A percentile compares a stretch with the other conserved stretches of the same genome.
phyloP scores from a whole-genome alignment of 495 filamentous ascomycete species.

The Xylaria intraflava region DNA sequence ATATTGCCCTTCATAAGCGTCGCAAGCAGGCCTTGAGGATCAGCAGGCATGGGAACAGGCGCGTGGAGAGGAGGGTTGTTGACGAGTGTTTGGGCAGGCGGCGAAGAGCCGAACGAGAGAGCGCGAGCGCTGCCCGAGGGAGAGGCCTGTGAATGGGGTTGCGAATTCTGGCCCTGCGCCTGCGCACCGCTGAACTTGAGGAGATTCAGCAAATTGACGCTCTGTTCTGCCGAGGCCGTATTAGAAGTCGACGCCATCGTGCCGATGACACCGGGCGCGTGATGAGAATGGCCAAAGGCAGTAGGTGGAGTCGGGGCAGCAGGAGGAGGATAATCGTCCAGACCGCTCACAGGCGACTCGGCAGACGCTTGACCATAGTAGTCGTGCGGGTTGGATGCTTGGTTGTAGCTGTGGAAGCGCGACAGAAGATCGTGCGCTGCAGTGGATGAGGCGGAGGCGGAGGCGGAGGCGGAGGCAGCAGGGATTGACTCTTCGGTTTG shows the following conservation, averaged over 20 bases:
- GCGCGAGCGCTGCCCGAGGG: slow-evolving; percentile 11
- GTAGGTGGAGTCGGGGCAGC: slow-evolving; percentile 41
- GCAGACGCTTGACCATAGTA: slow-evolving; percentile 33
- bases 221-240: slow-evolving; percentile 48
- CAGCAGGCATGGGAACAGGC: slow-evolving; percentile 38
- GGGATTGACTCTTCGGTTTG: slow-evolving; percentile 5
- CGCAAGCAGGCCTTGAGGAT: slow-evolving; percentile 46
- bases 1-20: slow-evolving; percentile 45
- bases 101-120: slow-evolving; percentile 13
- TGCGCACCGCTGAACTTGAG: slow-evolving; percentile 68
- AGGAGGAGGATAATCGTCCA: slow-evolving; percentile 37
- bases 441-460: slow-evolving; percentile 10
- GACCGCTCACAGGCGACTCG: slow-evolving; percentile 29
- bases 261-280: slow-evolving; percentile 28
- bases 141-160: slow-evolving; percentile 27
- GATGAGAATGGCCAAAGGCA: slow-evolving; percentile 35
- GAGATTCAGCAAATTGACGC: slow-evolving; percentile 74
- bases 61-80: slow-evolving; percentile 36
- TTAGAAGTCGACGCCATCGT: slow-evolving; percentile 26
- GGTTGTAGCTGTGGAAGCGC: slow-evolving; percentile 30
- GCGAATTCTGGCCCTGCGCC: slow-evolving; percentile 16
- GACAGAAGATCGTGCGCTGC: slow-evolving; percentile 24
- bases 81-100: slow-evolving; percentile 8
- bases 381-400: slow-evolving; percentile 26
- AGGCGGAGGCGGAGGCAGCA: neutral